Percentiles rank a stretch among this genome's conserved stretches.
phyloP scores from a whole-genome alignment of 2,329 filamentous ascomycete genomes.

The Venturia pyrina region DNA sequence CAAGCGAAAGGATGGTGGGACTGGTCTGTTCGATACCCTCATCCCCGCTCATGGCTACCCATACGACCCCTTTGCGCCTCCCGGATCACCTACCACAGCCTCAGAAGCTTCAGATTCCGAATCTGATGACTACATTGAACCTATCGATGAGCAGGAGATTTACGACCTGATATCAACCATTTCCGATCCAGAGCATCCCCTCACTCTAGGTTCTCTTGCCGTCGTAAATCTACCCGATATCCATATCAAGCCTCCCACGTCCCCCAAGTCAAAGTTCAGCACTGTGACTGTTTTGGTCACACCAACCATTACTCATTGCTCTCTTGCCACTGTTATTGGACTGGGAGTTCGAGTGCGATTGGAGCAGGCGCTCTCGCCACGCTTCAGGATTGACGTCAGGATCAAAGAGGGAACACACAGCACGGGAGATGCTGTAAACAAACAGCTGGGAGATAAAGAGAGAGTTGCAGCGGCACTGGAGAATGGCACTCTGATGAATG shows the following conservation, averaged over 20 bases:
- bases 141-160: conserved; percentile 94
- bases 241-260: conserved; percentile 59
- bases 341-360: conserved; percentile 84
- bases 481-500: conserved; percentile 79
- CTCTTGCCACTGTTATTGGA: conserved; percentile 89
- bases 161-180: conserved; percentile 94
- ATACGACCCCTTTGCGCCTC: conserved; percentile 38
- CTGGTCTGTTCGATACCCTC: conserved; percentile 45
- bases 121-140: conserved; percentile 54
- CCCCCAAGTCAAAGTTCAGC: conserved; percentile 52
- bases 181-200: conserved; percentile 90
- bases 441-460: conserved; percentile 94
- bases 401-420: conserved; percentile 96
- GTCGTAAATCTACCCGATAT: conserved; percentile 97
- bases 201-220: conserved; percentile 83
- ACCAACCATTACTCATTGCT: conserved; percentile 94
- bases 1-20: conserved; percentile 36
- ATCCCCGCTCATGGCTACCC: conserved; percentile 39
- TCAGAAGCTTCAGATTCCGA: conserved; percentile 32
- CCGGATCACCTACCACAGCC: conserved; percentile 23
- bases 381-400: conserved; percentile 82
- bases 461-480: conserved; percentile 88
- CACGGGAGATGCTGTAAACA: conserved; percentile 91
- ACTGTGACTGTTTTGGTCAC: conserved; percentile 82
- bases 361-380: conserved; percentile 81